Base-by-base conservation (phyloP, 495 filamentous ascomycete genomes). In the Articulospora tetracladia region DNA sequence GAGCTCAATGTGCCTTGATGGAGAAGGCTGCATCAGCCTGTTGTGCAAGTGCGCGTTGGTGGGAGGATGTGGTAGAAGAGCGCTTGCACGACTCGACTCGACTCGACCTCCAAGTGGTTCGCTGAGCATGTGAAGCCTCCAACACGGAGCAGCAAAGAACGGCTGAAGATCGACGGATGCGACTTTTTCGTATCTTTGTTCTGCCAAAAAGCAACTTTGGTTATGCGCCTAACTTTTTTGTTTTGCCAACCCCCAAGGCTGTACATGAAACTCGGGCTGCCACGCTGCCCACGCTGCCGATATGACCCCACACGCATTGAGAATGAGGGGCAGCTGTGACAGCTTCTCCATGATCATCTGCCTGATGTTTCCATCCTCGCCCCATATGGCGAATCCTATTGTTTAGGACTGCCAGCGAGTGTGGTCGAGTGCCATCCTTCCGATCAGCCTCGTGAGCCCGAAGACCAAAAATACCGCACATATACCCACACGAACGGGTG, bases 181-280 rank as follows among this genome's bases (percentile, higher is more conserved):
- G n/a, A n/a, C n/a, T n/a, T n/a, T n/a, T 8, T 44, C 17, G 10
- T 19, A 44, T 44, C 3, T 44, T 3, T 3, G n/a, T 19, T 44
- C n/a, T 44, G 10, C 17, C 15, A 26, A 52, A 59, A 59, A 32
- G 27, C 32, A 59, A 61, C 32, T 20, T 34, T 50, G 10, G 39
- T 44, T 15, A 49, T 55, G 51, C 58, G 39, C 39, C 24, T 60
- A 34, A 39, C 51, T 61, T 61, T 59, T 55, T 55, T 61, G 51
- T 49, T 32, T 20, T 49, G 1, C 2, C 15, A 23, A 22, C 26
- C 8, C 1, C 49, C 50, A 39, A 55, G 50, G 58, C 50, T 54
- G 58, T 46, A 47, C 23, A 24, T 61, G 58, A 61, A 61, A 61
- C 58, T 39, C 19, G n/a, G n/a, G 23, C 57, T 53, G 24, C 44